Evolutionary conservation across 2,329 filamentous ascomycete species (phyloP), one percentile per base, ranked within the genome.

Genomic region (Verticillium alfalfae): DNA sequence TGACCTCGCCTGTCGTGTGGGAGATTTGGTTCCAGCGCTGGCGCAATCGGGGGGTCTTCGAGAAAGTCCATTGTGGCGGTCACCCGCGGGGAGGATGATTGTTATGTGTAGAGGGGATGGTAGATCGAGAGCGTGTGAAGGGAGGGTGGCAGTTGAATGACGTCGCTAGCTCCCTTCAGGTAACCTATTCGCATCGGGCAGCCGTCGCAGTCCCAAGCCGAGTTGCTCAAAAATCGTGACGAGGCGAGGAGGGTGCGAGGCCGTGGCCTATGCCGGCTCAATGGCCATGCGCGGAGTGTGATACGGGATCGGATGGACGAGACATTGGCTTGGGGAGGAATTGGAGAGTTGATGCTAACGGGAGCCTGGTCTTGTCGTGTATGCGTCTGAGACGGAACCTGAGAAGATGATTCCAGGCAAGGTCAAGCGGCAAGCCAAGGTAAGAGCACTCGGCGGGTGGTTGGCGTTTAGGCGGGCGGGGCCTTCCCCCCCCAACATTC

Each of bases 11-110:
- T 75, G 96, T 87, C 70, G 94, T 96, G 68, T 95, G 90, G 7
- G 91, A 89, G 73, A 97, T 89, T 72, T 95, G 92, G 74, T 97
- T 96, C 85, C 96, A 92, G 69, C 91, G 92, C 76, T 96, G 93
- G 67, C 93, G 92, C 75, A 97, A 87, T 70, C 93, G 91, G 64
- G 64, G 93, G 93, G 76, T 97, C 93, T 71, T 89, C 86, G 66
- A 89, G 79, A 67, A 89, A 86, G 60, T 83, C 78, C 84, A 86
- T 86, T 52, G 45, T 18, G 45, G 6, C 4, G 18, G 18, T 22
- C 9, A 31, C 4, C 16, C 26, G 54, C 18, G 31, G 18, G 7
- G 52, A 34, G 26, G 26, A 36, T 56, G 54, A 18, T 36, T 34
- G 8, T 52, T 52, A 18, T 22, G 13, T 36, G 26, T 4, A 31